phyloP scores from a whole-genome alignment of 2,329 filamentous ascomycete genomes.

The Rutstroemia sp. region DNA sequence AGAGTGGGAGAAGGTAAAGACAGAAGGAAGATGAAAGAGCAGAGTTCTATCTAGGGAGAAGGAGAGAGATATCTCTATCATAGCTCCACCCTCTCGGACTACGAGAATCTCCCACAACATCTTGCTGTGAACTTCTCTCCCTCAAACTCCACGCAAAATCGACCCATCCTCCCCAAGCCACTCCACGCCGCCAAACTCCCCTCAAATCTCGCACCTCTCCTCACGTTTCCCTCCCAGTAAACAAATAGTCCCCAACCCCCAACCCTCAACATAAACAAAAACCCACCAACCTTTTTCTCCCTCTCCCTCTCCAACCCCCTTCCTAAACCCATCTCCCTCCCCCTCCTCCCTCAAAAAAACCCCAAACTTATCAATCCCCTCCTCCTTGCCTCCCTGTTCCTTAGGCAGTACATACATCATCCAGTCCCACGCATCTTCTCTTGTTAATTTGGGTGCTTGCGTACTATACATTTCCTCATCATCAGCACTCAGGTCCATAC shows the following conservation, averaged over 20 bases:
- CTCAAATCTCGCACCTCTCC: background rate
- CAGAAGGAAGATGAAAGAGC: too few relatives aligned
- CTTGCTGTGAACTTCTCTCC: too few relatives aligned
- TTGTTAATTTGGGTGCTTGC: background rate
- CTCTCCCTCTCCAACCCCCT: too few relatives aligned
- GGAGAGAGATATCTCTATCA: too few relatives aligned
- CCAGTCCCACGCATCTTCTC: background rate
- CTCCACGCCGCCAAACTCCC: too few relatives aligned
- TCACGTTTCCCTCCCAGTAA: background rate
- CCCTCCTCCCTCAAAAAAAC: background rate
- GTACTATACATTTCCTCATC: background rate
- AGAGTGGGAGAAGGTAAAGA: background rate
- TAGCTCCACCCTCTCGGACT: too few relatives aligned
- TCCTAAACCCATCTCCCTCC: too few relatives aligned
- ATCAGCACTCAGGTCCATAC: too few relatives aligned
- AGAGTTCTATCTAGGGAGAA: too few relatives aligned
- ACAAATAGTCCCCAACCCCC: background rate
- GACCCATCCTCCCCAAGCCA: too few relatives aligned
- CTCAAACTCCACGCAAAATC: too few relatives aligned
- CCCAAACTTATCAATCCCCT: constrained; percentile 2
- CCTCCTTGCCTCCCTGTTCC: background rate
- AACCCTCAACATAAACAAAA: background rate
- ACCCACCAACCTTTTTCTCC: background rate
- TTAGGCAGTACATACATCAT: background rate
- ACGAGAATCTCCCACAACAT: too few relatives aligned